Evolutionary conservation across 1,139 yeast genomes (phyloP), one percentile per base, ranked within the genome.

Genomic region (Nakaseomyces nivariensis): DNA sequence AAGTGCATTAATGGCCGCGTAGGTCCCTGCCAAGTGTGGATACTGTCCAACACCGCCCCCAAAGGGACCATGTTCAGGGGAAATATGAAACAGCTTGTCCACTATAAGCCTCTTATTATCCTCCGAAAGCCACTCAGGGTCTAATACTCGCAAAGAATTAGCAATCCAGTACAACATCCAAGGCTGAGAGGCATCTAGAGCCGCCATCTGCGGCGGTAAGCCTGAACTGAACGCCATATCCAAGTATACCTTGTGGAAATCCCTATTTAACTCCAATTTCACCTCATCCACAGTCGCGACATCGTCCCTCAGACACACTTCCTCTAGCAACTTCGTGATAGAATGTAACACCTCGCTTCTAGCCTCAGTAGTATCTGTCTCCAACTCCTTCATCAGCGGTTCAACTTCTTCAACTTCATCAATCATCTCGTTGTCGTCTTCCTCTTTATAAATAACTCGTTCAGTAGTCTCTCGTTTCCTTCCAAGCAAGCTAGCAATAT

Each of bases 121-220:
- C 52, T 66, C 58, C 9, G 55, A 45, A 5, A 62, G 52, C 24
- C 67, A 48, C 0, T 59, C 61, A 4, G 53, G 62, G 0, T 72
- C 73, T 26, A 82, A 55, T 3, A 79, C 50, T 4, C 64, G 57
- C 45, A 75, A 56, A 0, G 89, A 73, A 62, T 88, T 89, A 41
- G 78, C 60, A 2, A 84, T 68, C 98, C 98, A 92, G 66, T 86
- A 90, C 3, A 85, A 55, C 66, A 92, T 70, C 98, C 98, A 94
- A 0, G 96, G 82, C 54, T 85, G 90, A 26, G 95, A 85, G 0
- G 97, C 92, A 67, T 92, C 97, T 45, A 87, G 71, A 0, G 68
- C 63, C 11, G 46, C 69, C 67, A 66, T 73, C 77, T 43, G 67
- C 60, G 69, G 62, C 4, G 72, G 64, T 3, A 72, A 31, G 74